Evolutionary conservation across 108 stramenopile genomes (phyloP).

Genomic region (Aurantiochytrium sp.): DNA sequence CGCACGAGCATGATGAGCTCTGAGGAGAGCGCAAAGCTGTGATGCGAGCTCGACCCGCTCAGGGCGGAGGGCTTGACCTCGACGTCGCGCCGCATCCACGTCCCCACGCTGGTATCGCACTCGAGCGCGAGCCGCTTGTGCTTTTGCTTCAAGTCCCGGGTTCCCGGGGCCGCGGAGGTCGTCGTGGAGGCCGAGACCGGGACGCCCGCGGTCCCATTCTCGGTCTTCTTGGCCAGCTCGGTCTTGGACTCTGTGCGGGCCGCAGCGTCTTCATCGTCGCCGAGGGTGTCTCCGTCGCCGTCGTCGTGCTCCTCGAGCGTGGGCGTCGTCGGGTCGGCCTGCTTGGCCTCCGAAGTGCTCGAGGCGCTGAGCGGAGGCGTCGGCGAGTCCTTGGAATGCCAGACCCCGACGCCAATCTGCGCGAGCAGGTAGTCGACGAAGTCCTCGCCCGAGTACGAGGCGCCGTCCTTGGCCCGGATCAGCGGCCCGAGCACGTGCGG

Average conservation of each 20-base stretch:
- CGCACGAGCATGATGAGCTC: constrained; percentile 2
- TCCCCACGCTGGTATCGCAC: background rate
- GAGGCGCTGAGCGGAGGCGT: background rate
- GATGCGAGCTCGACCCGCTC: background rate
- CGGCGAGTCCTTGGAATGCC: background rate
- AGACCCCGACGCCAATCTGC: constrained; percentile 17
- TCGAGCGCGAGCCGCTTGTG: background rate
- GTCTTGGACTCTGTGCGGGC: too few species aligned
- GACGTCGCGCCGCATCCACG: background rate
- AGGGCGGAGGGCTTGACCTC: background rate
- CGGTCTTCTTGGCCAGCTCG: background rate
- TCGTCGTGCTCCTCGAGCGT: too few species aligned
- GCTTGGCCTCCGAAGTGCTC: background rate
- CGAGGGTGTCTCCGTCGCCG: too few species aligned
- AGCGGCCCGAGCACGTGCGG: background rate
- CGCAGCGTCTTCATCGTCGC: too few species aligned
- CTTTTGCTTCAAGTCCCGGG: background rate
- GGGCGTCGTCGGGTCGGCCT: too few species aligned
- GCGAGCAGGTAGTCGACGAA: constrained; percentile 1
- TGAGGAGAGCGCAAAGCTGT: constrained; percentile 22
- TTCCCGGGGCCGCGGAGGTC: background rate
- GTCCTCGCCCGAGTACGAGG: background rate
- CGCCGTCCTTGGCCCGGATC: background rate
- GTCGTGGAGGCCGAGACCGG: background rate
- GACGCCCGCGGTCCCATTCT: too few species aligned